These are phyloP conservation scores for Aspergillus cavernicola DNA, from an alignment of 495 filamentous ascomycete genomes.

Conservation along the genomic window DNA sequence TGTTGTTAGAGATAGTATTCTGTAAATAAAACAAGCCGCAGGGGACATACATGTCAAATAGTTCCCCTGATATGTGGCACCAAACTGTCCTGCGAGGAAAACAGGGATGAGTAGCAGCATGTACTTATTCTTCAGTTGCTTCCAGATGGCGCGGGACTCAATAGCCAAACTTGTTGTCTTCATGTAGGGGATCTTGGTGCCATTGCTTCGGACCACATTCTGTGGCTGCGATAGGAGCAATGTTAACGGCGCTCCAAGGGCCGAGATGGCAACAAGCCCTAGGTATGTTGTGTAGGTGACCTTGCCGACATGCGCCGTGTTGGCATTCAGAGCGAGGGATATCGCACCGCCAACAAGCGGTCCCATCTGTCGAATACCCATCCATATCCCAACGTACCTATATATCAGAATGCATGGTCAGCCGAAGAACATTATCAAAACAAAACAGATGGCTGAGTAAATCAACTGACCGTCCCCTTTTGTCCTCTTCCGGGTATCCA, in stretches of 20 bases:
- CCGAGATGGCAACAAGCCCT: slow-evolving; percentile 50
- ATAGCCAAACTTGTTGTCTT: slow-evolving; percentile 38
- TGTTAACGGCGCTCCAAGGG: slow-evolving; percentile 49
- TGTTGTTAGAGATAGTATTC: too few species aligned
- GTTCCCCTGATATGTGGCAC: slow-evolving; percentile 53
- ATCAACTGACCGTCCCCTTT: slow-evolving; percentile 47
- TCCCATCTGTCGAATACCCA: slow-evolving; percentile 53
- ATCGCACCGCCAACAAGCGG: slow-evolving; percentile 55
- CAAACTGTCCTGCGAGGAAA: slow-evolving; percentile 53
- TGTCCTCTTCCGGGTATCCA: slow-evolving; percentile 51
- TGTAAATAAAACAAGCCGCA: not conserved
- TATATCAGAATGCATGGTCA: too few species aligned
- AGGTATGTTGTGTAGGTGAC: slow-evolving; percentile 54
- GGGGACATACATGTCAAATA: slow-evolving; percentile 39
- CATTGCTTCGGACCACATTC: slow-evolving; percentile 50
- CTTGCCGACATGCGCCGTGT: slow-evolving; percentile 44
- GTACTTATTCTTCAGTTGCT: slow-evolving; percentile 40
- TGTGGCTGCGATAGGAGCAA: slow-evolving; percentile 50
- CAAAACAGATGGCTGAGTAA: too few species aligned
- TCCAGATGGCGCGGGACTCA: slow-evolving; percentile 47
- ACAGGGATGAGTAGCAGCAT: slow-evolving; percentile 53
- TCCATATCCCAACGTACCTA: slow-evolving; percentile 49
- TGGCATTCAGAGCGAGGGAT: slow-evolving; percentile 50
- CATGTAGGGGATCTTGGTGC: slow-evolving; percentile 36
- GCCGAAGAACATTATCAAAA: too few species aligned